A percentile compares a stretch with the other conserved stretches of the same genome.
Conservation (phyloP, 306 rosid genomes). For the Dalbergia cultrata region DNA sequence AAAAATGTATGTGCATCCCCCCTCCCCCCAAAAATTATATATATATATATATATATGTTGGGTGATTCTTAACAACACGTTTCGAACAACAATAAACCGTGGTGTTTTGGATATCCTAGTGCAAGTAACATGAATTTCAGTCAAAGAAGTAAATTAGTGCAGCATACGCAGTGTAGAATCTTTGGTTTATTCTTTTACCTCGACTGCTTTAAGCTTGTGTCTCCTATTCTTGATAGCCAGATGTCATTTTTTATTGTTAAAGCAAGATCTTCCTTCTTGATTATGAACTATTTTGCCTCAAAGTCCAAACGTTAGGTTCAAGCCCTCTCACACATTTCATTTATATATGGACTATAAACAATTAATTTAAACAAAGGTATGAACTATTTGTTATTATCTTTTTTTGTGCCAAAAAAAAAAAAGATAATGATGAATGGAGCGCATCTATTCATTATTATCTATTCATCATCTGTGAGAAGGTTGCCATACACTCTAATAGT, state of each 20-base stretch:
- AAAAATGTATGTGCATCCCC: background rate
- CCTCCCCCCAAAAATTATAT: background rate
- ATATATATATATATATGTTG: background rate
- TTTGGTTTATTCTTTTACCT: conserved; percentile 20
- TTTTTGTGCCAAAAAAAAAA: too few species aligned
- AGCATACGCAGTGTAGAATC: conserved; percentile 4
- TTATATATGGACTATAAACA: too few species aligned
- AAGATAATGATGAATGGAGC: too few species aligned
- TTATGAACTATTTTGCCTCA: background rate
- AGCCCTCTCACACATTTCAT: too few species aligned
- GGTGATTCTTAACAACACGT: conserved; percentile 24
- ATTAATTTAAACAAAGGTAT: too few species aligned
- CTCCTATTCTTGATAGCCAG: background rate
- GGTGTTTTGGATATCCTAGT: conserved; percentile 16
- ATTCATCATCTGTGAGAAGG: background rate
- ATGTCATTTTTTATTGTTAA: background rate
- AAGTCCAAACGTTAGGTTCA: background rate
- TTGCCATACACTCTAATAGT: background rate
- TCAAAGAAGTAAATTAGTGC: conserved; percentile 40
- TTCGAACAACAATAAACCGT: conserved; percentile 26
- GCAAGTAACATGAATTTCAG: conserved; percentile 25
- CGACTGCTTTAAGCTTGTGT: conserved; percentile 37
- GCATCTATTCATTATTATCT: too few species aligned
- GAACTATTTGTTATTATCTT: too few species aligned
- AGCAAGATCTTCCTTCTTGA: background rate